These are phyloP conservation scores for Rhizomucor pusillus DNA, from an alignment of 371 early-diverging fungal species.

Conservation along the genomic window DNA sequence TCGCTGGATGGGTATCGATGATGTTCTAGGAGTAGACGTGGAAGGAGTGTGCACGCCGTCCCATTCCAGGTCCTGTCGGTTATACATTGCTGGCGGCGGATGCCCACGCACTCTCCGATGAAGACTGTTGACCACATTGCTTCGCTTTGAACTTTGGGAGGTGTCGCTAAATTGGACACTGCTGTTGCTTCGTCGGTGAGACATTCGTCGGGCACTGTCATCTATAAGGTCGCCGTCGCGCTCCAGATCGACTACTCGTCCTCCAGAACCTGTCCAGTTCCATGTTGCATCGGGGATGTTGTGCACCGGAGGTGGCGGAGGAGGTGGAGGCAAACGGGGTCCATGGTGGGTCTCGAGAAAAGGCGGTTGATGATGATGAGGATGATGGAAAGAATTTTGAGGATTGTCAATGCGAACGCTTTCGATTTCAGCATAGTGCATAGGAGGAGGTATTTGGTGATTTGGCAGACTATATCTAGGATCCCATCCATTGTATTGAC, in stretches of 20 bases:
- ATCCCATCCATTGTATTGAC: not conserved
- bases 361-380: not conserved
- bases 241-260: conserved; percentile 16
- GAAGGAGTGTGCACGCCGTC: conserved; percentile 28
- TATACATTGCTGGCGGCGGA: conserved; percentile 13
- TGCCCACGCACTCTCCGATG: conserved; percentile 43
- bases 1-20: no score
- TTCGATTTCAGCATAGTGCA: conserved; percentile 10
- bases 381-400: not conserved
- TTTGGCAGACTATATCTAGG: not conserved
- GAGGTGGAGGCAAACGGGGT: not conserved
- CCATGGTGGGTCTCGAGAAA: not conserved
- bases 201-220: conserved; percentile 4
- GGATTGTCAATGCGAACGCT: conserved; percentile 5
- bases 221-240: conserved; percentile 20
- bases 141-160: conserved; percentile 14
- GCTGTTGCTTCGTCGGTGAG: conserved; percentile 36
- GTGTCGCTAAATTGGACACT: conserved; percentile 26
- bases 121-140: conserved; percentile 24
- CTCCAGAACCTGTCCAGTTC: conserved; percentile 6
- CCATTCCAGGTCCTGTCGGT: conserved; percentile 48
- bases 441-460: not conserved
- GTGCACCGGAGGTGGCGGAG: conserved; percentile 6
- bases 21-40: not conserved
- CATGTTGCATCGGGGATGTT: conserved; percentile 5